A percentile compares a stretch with the other conserved stretches of the same genome.
phyloP scores from a whole-genome alignment of 371 early-diverging fungal species.

The Lichtheimia ramosa region DNA sequence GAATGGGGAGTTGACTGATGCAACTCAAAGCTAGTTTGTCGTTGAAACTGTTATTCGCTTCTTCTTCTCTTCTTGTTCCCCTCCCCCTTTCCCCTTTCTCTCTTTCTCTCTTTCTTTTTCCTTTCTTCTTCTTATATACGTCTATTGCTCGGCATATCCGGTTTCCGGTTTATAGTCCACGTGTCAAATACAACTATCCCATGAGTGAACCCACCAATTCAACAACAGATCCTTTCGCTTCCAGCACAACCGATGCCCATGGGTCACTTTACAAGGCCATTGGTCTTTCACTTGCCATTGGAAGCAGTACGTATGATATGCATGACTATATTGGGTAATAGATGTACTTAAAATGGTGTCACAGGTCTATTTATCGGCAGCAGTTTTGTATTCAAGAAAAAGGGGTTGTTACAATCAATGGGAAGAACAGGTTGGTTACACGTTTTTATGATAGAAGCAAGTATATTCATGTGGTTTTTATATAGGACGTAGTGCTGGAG shows the following conservation, averaged over 20 bases:
- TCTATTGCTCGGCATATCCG: not conserved
- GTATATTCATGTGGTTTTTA: not conserved
- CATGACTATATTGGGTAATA: not conserved
- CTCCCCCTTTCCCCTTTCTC: too few relatives aligned
- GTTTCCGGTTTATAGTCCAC: not conserved
- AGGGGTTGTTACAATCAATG: slow-evolving; percentile 79
- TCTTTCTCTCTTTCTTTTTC: not conserved
- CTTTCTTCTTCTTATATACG: slow-evolving; percentile 1
- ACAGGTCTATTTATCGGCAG: slow-evolving; percentile 85
- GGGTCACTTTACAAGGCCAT: slow-evolving; percentile 74
- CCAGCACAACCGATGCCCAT: slow-evolving; percentile 27
- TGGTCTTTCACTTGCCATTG: slow-evolving; percentile 83
- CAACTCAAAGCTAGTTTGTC: too few relatives aligned
- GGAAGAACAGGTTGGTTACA: slow-evolving; percentile 49
- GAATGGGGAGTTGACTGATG: too few relatives aligned
- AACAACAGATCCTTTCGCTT: slow-evolving; percentile 31
- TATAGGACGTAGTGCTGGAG: slow-evolving; percentile 56
- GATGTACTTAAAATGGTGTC: not conserved
- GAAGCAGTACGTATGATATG: slow-evolving; percentile 47
- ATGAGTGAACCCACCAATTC: slow-evolving; percentile 23
- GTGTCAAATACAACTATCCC: not conserved
- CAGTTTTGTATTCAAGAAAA: slow-evolving; percentile 93
- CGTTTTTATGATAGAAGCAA: not conserved
- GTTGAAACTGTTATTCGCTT: too few relatives aligned
- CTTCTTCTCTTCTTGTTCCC: too few relatives aligned